phyloP scores from a whole-genome alignment of 345 rosid genomes.

The Melaleuca alternifolia region DNA sequence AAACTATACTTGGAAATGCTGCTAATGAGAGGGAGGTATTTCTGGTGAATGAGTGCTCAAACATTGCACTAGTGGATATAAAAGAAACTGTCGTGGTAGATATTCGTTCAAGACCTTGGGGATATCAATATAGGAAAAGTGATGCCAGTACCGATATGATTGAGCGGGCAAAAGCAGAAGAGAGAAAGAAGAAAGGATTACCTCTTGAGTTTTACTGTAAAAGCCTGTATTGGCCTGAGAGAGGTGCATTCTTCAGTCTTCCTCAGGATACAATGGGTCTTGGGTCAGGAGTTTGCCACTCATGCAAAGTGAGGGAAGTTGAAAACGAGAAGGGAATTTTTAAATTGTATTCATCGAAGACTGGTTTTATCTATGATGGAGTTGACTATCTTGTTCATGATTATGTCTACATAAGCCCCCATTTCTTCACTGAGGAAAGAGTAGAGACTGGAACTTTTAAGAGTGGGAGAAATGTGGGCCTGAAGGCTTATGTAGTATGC shows the following conservation, averaged over 20 bases:
- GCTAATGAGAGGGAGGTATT: slow-evolving; percentile 62
- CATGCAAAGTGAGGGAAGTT: slow-evolving; percentile 32
- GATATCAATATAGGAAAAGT: slow-evolving; percentile 43
- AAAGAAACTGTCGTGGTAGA: slow-evolving; percentile 26
- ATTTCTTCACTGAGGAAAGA: slow-evolving; percentile 14
- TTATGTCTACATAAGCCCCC: slow-evolving; percentile 42
- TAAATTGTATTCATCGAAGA: slow-evolving; percentile 12
- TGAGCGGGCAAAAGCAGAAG: slow-evolving; percentile 43
- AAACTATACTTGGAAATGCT: slow-evolving; percentile 52
- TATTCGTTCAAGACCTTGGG: slow-evolving; percentile 50
- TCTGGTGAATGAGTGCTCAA: slow-evolving; percentile 37
- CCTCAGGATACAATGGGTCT: slow-evolving; percentile 27
- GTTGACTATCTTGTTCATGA: slow-evolving; percentile 31
- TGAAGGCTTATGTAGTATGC: slow-evolving; percentile 55
- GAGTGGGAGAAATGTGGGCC: slow-evolving; percentile 53
- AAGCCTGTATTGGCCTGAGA: slow-evolving; percentile 48
- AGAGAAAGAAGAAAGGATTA: slow-evolving; percentile 39
- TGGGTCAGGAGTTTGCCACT: slow-evolving; percentile 37
- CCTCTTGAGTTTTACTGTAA: slow-evolving; percentile 46
- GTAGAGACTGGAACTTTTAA: slow-evolving; percentile 24
- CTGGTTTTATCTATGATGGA: slow-evolving; percentile 27
- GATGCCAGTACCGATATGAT: slow-evolving; percentile 20
- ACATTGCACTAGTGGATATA: slow-evolving; percentile 31
- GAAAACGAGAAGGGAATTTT: slow-evolving; percentile 14
- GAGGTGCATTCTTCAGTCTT: slow-evolving; percentile 61